These are phyloP conservation scores for Chaetomium sp. DNA, from an alignment of 2,329 filamentous ascomycete genomes.

Conservation along the genomic window DNA sequence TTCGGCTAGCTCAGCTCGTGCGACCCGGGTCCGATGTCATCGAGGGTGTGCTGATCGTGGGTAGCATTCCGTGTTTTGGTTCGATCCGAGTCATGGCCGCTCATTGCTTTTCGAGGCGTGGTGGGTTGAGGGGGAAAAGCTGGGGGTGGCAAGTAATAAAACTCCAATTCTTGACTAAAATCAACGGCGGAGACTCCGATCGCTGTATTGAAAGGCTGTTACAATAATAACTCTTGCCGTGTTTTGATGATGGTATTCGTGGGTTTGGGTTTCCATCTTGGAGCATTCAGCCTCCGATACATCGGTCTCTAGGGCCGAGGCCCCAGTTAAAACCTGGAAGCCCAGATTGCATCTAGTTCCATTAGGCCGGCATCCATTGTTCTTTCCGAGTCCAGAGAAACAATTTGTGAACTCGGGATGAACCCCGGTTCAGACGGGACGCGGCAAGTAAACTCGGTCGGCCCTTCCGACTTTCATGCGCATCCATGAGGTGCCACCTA, in stretches of 20 bases:
- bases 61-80: neutral
- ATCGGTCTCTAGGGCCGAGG: neutral
- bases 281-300: neutral
- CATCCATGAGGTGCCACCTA: neutral
- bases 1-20: neutral
- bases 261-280: neutral
- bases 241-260: neutral
- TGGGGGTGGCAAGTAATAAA: neutral
- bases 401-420: neutral
- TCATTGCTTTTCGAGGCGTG: neutral
- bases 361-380: neutral
- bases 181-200: neutral
- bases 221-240: neutral
- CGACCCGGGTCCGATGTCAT: neutral
- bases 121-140: neutral
- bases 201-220: neutral
- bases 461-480: neutral
- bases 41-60: neutral
- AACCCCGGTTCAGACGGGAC: neutral
- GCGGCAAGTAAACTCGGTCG: constrained; percentile 2
- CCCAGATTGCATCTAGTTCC: neutral
- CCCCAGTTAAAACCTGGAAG: neutral
- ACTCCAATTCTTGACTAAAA: neutral
- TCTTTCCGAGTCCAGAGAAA: neutral
- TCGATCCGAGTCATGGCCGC: neutral